A percentile compares a stretch with the other conserved stretches of the same genome.
These are phyloP conservation scores for Pyracantha coccinea DNA, from an alignment of 331 rosid genomes.

Conservation along the genomic window DNA sequence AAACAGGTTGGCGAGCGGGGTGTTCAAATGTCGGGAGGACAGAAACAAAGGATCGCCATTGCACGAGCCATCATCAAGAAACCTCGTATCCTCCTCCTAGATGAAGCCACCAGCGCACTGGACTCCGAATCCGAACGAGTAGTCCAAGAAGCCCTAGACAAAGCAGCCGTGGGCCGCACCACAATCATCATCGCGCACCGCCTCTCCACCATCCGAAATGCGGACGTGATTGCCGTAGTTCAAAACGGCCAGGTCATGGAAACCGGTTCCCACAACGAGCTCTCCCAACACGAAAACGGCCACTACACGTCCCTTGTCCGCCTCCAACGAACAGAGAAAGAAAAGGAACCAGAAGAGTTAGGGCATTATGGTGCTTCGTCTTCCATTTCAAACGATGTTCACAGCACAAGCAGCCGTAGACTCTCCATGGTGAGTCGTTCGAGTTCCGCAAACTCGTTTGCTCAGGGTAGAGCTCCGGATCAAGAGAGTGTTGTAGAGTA, in stretches of 20 bases:
- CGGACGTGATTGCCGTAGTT: slow-evolving; percentile 51
- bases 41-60: slow-evolving; percentile 79
- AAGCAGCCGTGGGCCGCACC: slow-evolving; percentile 68
- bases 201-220: slow-evolving; percentile 58
- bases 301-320: slow-evolving; percentile 47
- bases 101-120: slow-evolving; percentile 83
- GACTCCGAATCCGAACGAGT: slow-evolving; percentile 71
- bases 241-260: slow-evolving; percentile 55
- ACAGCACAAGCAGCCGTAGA: slow-evolving; percentile 39
- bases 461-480: slow-evolving; percentile 18
- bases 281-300: slow-evolving; percentile 32
- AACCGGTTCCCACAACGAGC: slow-evolving; percentile 50
- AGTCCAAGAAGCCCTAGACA: slow-evolving; percentile 80
- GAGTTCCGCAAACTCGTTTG: slow-evolving; percentile 38
- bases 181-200: slow-evolving; percentile 81
- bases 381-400: slow-evolving; percentile 28
- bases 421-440: slow-evolving; percentile 40
- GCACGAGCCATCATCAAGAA: slow-evolving; percentile 66
- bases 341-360: slow-evolving; percentile 18
- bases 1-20: slow-evolving; percentile 78
- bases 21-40: slow-evolving; percentile 85
- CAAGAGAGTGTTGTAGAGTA: not conserved
- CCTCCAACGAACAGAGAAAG: slow-evolving; percentile 44
- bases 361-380: slow-evolving; percentile 1
- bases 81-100: slow-evolving; percentile 58